Base-by-base conservation (phyloP, 2,329 filamentous ascomycete species). In the Zasmidium cellare region DNA sequence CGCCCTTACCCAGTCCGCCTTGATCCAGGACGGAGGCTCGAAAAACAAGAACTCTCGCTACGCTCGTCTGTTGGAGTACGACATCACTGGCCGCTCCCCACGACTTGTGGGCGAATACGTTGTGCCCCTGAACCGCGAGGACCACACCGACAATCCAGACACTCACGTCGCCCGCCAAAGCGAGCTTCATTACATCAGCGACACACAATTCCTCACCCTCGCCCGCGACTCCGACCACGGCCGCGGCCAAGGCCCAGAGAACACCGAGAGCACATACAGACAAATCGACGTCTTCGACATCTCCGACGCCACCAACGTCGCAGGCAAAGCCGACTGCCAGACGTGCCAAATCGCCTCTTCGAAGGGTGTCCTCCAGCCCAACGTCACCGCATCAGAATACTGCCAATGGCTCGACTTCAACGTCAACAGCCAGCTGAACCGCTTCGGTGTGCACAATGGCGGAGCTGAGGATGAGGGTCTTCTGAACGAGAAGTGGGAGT, bases 401-500 rank as follows among this genome's bases (percentile, higher is more conserved):
- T 91, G 87, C 69, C 69, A 80, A 0, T 91, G 87, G 75, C 68
- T 91, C 14, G 84, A 90, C 66, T 87, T 83, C 71, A 91, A 91
- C 69, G 77, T 86, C 59, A 86, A 88, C 62, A 67, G 75, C 1
- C 80, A 91, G 73, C 77, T 91, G 20, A 80, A 78, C 41, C 81
- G 83, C 19, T 91, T 91, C 63, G 83, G 84, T 0, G 72, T 89
- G 3, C 86, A 88, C 65, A 91, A 91, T 65, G 88, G 88, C 2
- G 87, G 86, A 0, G 75, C 72, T 0, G 81, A 87, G 64, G 82
- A 88, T 66, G 66, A 74, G 0, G 74, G 72, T 0, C 72, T 91
- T 35, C 69, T 91, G 69, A 90, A 91, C 66, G 88, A 91, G 77
- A 91, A 91, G 69, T 91, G 88, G 88, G 88, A 92, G 76, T 84